phyloP scores from a whole-genome alignment of 805 yeast species.

The Helenozyma rhizophorensis region DNA sequence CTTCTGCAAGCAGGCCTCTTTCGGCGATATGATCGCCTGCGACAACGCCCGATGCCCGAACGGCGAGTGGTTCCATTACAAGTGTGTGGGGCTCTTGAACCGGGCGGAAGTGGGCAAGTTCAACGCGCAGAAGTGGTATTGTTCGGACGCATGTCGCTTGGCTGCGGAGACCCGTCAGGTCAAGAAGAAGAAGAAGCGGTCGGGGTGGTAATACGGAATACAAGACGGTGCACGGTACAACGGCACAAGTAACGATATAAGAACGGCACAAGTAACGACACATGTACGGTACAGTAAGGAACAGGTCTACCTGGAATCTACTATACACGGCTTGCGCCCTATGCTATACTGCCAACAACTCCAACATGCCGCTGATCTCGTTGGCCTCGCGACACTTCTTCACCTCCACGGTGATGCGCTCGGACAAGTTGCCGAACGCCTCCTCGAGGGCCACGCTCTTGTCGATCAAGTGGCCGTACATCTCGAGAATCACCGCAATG shows the following conservation, averaged over 20 bases:
- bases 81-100: slow-evolving; percentile 38
- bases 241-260: neutral
- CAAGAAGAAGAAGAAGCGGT: slow-evolving; percentile 3
- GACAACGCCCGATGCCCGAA: slow-evolving; percentile 34
- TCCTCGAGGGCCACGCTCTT: slow-evolving; percentile 75
- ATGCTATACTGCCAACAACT: slow-evolving; percentile 57
- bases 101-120: slow-evolving; percentile 35
- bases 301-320: neutral
- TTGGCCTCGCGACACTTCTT: slow-evolving; percentile 82
- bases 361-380: slow-evolving; percentile 90
- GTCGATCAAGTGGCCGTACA: slow-evolving; percentile 73
- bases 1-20: slow-evolving; percentile 25
- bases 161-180: slow-evolving; percentile 4
- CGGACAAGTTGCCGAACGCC: slow-evolving; percentile 55
- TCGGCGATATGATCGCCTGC: slow-evolving; percentile 29
- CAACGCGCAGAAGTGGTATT: slow-evolving; percentile 36
- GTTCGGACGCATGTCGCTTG: slow-evolving; percentile 30
- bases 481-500: slow-evolving; percentile 60
- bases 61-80: slow-evolving; percentile 45
- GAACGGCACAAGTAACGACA: no score
- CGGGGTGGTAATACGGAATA: slow-evolving; percentile 2
- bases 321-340: neutral
- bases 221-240: no score
- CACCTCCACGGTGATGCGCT: slow-evolving; percentile 64
- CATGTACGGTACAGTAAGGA: neutral